Conservation (phyloP, 2,329 filamentous ascomycete genomes). For the Cercospora sesami region DNA sequence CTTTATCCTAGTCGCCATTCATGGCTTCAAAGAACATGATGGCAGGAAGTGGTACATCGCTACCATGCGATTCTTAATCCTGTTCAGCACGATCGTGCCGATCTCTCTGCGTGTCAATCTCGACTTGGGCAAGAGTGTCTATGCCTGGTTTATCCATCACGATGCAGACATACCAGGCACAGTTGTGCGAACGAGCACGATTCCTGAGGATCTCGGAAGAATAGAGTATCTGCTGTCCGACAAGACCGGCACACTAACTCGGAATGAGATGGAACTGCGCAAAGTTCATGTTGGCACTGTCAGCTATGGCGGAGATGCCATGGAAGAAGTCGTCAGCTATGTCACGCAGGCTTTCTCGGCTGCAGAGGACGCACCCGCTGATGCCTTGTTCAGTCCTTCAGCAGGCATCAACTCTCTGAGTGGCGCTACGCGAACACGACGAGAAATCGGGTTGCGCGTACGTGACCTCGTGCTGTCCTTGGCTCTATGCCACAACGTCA, state of each 20-base stretch:
- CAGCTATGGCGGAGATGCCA: constrained; percentile 96
- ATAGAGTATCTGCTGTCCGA: constrained; percentile 96
- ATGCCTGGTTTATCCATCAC: constrained; percentile 91
- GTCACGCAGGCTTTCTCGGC: constrained; percentile 77
- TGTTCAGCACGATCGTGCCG: constrained; percentile 99
- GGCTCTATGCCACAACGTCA: constrained; percentile 95
- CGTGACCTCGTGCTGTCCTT: constrained; percentile 90
- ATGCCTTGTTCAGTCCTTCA: constrained; percentile 70
- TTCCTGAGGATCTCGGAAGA: constrained; percentile 90
- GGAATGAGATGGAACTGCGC: constrained; percentile 83
- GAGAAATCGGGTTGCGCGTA: constrained; percentile 91
- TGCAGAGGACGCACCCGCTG: constrained; percentile 34
- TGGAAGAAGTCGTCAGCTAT: constrained; percentile 92
- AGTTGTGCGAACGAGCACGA: constrained; percentile 93
- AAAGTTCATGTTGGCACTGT: constrained; percentile 98
- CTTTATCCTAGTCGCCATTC: constrained; percentile 80
- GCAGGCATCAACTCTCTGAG: constrained; percentile 60
- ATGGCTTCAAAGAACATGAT: constrained; percentile 70
- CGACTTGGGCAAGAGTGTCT: constrained; percentile 95
- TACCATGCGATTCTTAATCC: constrained; percentile 94
- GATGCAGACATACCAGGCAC: constrained; percentile 88
- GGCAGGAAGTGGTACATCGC: constrained; percentile 82
- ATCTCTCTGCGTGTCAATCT: constrained; percentile 95
- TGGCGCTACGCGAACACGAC: constrained; percentile 70
- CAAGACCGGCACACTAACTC: constrained; percentile 96